phyloP scores from a whole-genome alignment of 1,139 yeast species.

The Chernovozyma aurita region DNA sequence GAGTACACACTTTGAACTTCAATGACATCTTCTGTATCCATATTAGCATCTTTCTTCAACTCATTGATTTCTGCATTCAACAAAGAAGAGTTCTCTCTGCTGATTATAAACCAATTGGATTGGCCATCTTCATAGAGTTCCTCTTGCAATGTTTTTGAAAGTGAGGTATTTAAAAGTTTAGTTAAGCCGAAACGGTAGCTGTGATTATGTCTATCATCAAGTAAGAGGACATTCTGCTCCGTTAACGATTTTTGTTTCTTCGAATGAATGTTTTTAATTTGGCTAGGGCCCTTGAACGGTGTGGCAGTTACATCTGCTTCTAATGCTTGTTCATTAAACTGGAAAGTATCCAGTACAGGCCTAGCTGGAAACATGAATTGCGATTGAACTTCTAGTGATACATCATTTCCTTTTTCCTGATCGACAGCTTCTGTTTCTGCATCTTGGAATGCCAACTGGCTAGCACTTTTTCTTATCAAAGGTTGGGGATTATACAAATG shows the following conservation, averaged over 20 bases:
- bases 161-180: conserved; percentile 1
- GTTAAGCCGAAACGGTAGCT: conserved; percentile 6
- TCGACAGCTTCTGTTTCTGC: background rate
- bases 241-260: conserved; percentile 5
- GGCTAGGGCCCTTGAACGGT: conserved; percentile 2
- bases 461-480: conserved; percentile 1
- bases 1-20: conserved; percentile 5
- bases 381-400: background rate
- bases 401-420: background rate
- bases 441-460: background rate
- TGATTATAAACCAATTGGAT: conserved; percentile 32
- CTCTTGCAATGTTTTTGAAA: conserved; percentile 14
- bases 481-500: conserved; percentile 7
- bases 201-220: conserved; percentile 9
- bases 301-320: conserved; percentile 2
- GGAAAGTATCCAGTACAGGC: background rate
- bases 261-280: background rate
- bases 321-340: background rate
- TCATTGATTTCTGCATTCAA: conserved; percentile 19
- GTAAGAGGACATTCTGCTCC: conserved; percentile 11
- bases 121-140: conserved; percentile 28
- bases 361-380: background rate
- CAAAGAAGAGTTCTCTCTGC: conserved; percentile 21
- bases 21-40: conserved; percentile 14
- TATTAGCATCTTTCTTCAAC: conserved; percentile 15